phyloP scores from a whole-genome alignment of 2,329 filamentous ascomycete genomes.

The Aspergillus fumigatiaffinis region DNA sequence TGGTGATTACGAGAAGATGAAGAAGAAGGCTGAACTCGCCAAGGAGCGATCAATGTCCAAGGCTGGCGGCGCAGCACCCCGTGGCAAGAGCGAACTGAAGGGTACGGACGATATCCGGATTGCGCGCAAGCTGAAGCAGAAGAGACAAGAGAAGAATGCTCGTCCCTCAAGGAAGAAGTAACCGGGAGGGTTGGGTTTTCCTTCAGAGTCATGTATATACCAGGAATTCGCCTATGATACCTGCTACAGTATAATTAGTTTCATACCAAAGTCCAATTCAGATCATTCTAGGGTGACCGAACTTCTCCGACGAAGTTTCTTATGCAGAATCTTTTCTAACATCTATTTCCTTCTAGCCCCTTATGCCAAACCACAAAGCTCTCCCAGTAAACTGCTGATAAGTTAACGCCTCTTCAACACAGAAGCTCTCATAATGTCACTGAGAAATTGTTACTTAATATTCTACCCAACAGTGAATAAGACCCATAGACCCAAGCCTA shows the following conservation, averaged over 20 bases:
- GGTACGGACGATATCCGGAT: conserved; percentile 80
- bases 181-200: conserved; percentile 1
- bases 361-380: background rate
- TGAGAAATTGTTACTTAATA: no score
- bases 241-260: background rate
- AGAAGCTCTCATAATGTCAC: background rate
- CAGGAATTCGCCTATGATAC: background rate
- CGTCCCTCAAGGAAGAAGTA: conserved; percentile 65
- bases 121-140: conserved; percentile 71
- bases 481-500: background rate
- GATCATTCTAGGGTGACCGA: background rate
- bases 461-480: no score
- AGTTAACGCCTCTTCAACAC: background rate
- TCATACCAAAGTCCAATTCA: background rate
- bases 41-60: conserved; percentile 58
- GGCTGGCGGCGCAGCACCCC: conserved; percentile 43
- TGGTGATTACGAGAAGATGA: conserved; percentile 84
- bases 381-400: background rate
- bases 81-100: conserved; percentile 76
- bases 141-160: conserved; percentile 80
- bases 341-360: background rate
- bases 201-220: background rate
- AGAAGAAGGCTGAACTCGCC: conserved; percentile 83
- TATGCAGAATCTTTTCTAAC: no score
- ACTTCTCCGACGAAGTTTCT: no score